Evolutionary conservation across 2,329 filamentous ascomycete species (phyloP).

Genomic region (Diplodia mutila): DNA sequence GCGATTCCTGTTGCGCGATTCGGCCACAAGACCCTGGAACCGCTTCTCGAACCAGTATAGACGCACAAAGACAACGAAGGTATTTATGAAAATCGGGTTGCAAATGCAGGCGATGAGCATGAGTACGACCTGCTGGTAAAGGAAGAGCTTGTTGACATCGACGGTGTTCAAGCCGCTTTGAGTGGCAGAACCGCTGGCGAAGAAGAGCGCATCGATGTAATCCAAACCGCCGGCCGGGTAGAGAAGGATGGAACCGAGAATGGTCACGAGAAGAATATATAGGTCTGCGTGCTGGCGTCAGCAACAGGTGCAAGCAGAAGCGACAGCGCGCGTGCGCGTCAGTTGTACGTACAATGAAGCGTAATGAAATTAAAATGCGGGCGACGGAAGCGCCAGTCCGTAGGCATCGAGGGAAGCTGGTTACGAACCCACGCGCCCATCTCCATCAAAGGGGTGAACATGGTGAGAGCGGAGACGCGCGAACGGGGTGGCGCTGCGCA

Average conservation of each 20-base stretch:
- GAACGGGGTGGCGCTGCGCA: neutral
- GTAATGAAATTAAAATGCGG: slow-evolving; percentile 82
- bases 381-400: slow-evolving; percentile 36
- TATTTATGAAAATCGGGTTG: slow-evolving; percentile 49
- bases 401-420: slow-evolving; percentile 35
- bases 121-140: slow-evolving; percentile 58
- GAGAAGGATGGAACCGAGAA: slow-evolving; percentile 77
- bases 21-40: slow-evolving; percentile 80
- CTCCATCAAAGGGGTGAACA: slow-evolving; percentile 40
- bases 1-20: slow-evolving; percentile 70
- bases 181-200: slow-evolving; percentile 82
- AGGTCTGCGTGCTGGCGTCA: slow-evolving; percentile 59
- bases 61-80: slow-evolving; percentile 86
- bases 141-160: slow-evolving; percentile 52
- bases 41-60: slow-evolving; percentile 98
- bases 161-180: slow-evolving; percentile 91
- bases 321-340: neutral
- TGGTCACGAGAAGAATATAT: slow-evolving; percentile 74
- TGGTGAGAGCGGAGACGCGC: slow-evolving; percentile 25
- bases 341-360: slow-evolving; percentile 66
- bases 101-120: slow-evolving; percentile 43
- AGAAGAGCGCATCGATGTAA: slow-evolving; percentile 90
- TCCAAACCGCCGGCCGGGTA: slow-evolving; percentile 66
- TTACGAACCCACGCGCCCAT: slow-evolving; percentile 37
- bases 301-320: neutral